These are phyloP conservation scores for Mycena amicta DNA, from an alignment of 768 basidiomycete species.

Conservation along the genomic window DNA sequence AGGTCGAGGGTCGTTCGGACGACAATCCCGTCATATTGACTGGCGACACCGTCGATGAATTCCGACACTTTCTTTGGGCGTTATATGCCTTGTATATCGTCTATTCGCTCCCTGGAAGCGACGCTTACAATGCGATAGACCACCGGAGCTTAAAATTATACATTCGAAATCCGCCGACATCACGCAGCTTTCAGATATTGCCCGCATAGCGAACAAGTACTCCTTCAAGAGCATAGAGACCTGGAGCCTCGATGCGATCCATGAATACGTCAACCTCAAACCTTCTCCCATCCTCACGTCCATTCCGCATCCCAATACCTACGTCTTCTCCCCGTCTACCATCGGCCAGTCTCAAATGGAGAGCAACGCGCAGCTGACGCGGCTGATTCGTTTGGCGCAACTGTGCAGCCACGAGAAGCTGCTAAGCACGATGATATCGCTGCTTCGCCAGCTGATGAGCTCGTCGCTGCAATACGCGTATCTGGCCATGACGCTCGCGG, in stretches of 20 bases:
- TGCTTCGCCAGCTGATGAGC: conserved; percentile 64
- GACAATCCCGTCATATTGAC: conserved; percentile 62
- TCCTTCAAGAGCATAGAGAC: conserved; percentile 73
- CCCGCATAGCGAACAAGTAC: conserved; percentile 71
- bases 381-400: conserved; percentile 67
- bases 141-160: conserved; percentile 57
- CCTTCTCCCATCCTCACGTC: conserved; percentile 53
- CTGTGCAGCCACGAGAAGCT: conserved; percentile 64
- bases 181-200: conserved; percentile 59
- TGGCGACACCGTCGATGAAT: conserved; percentile 67
- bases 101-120: conserved; percentile 46
- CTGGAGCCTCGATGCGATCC: conserved; percentile 76
- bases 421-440: conserved; percentile 57
- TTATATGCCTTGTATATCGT: conserved; percentile 69
- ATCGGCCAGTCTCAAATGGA: conserved; percentile 16
- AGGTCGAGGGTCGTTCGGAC: conserved; percentile 63
- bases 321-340: conserved; percentile 29
- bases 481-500: conserved; percentile 71
- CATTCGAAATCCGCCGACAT: conserved; percentile 55
- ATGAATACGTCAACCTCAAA: conserved; percentile 63
- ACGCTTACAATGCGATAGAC: conserved; percentile 40
- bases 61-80: conserved; percentile 74
- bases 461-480: conserved; percentile 68
- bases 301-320: conserved; percentile 40
- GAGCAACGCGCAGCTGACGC: conserved; percentile 53